Percentiles rank a stretch among this genome's conserved stretches.
Conservation (phyloP, 768 basidiomycete genomes). For the Suillus luteus region DNA sequence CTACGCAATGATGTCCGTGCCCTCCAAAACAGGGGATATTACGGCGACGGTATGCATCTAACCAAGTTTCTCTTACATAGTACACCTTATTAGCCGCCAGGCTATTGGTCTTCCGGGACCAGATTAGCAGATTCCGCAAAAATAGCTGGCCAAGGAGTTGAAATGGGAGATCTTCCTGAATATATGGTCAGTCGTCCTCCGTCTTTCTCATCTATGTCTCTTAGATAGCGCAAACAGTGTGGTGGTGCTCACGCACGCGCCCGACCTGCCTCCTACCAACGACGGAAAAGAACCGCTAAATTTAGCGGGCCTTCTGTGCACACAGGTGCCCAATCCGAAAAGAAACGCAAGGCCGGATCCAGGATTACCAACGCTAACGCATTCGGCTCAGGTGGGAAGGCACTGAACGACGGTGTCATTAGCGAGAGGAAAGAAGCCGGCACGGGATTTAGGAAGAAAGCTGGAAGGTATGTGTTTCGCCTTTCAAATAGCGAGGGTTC, state of each 20-base stretch:
- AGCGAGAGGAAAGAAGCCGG: slow-evolving; percentile 46
- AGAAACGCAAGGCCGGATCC: slow-evolving; percentile 70
- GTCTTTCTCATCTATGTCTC: background rate
- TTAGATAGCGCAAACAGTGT: slow-evolving; percentile 49
- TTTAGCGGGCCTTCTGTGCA: slow-evolving; percentile 49
- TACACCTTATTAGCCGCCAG: slow-evolving; percentile 38
- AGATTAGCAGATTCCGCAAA: slow-evolving; percentile 66
- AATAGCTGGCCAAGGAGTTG: slow-evolving; percentile 52
- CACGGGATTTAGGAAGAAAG: slow-evolving; percentile 71
- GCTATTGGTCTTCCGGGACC: slow-evolving; percentile 81
- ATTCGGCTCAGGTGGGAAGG: slow-evolving; percentile 59
- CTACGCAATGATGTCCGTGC: slow-evolving; percentile 65
- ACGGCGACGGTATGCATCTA: slow-evolving; percentile 66
- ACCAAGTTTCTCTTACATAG: background rate
- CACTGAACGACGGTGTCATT: slow-evolving; percentile 46
- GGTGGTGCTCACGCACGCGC: slow-evolving; percentile 74
- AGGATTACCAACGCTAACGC: slow-evolving; percentile 62
- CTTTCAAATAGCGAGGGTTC: slow-evolving; percentile 4
- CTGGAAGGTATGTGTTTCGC: slow-evolving; percentile 50
- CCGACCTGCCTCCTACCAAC: slow-evolving; percentile 51
- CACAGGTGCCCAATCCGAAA: slow-evolving; percentile 63
- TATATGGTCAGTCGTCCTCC: slow-evolving; percentile 56
- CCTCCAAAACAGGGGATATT: slow-evolving; percentile 77
- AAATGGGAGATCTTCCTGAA: slow-evolving; percentile 67
- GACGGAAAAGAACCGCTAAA: slow-evolving; percentile 33